Percentiles rank a stretch among this genome's conserved stretches.
These are phyloP conservation scores for Huntiella decipiens DNA, from an alignment of 2,329 filamentous ascomycete species.

Conservation along the genomic window DNA sequence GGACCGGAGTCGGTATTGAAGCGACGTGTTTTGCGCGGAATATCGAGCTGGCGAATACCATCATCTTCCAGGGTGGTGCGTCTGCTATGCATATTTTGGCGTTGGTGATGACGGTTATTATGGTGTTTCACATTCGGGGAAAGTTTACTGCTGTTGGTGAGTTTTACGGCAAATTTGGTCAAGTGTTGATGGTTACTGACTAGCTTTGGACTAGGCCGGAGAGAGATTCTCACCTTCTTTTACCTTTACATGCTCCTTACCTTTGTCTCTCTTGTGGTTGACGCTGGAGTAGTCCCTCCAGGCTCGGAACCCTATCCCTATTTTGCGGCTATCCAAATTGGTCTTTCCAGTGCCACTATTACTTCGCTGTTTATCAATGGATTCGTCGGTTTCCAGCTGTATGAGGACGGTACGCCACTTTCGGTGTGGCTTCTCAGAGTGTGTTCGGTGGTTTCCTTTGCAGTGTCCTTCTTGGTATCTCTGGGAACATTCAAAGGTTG, in stretches of 20 bases:
- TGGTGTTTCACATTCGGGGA: constrained; percentile 90
- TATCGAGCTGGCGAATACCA: constrained; percentile 91
- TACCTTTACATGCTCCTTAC: constrained; percentile 89
- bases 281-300: constrained; percentile 79
- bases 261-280: constrained; percentile 72
- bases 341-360: constrained; percentile 66
- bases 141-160: constrained; percentile 96
- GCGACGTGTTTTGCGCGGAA: constrained; percentile 84
- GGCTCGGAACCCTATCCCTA: constrained; percentile 68
- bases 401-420: constrained; percentile 85
- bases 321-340: constrained; percentile 75
- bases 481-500: constrained; percentile 85
- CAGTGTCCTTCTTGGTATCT: constrained; percentile 69
- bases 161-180: constrained; percentile 17
- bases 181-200: not conserved
- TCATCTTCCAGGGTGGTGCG: constrained; percentile 88
- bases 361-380: constrained; percentile 89
- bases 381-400: constrained; percentile 94
- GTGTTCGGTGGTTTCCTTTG: constrained; percentile 62
- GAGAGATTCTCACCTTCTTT: constrained; percentile 74
- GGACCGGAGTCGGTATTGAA: constrained; percentile 57
- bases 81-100: constrained; percentile 85
- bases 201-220: constrained; percentile 28
- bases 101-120: constrained; percentile 81
- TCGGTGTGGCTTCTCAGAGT: constrained; percentile 84